Evolutionary conservation across 805 yeast genomes (phyloP).

Genomic region (Priceomyces carsonii): DNA sequence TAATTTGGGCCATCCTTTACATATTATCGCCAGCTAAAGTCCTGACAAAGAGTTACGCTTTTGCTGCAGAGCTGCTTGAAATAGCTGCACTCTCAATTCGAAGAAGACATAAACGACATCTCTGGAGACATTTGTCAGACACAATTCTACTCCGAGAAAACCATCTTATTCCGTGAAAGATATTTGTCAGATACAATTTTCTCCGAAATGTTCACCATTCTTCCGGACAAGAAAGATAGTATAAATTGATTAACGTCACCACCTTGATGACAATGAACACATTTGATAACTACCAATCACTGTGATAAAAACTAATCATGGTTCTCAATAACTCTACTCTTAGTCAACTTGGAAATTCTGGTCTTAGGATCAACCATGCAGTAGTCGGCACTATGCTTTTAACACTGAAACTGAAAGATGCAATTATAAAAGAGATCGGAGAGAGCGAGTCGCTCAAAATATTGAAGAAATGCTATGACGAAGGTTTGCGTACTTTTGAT

Average conservation of each 20-base stretch:
- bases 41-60: no score
- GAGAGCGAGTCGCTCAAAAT: slow-evolving; percentile 1
- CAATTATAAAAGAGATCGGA: slow-evolving; percentile 17
- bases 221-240: neutral
- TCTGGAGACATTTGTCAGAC: no score
- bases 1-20: no score
- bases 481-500: slow-evolving; percentile 23
- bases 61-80: no score
- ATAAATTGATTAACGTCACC: neutral
- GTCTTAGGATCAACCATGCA: slow-evolving; percentile 48
- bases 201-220: neutral
- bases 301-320: neutral
- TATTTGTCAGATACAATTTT: no score
- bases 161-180: no score
- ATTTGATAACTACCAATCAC: neutral
- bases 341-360: slow-evolving; percentile 43
- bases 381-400: slow-evolving; percentile 58
- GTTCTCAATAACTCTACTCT: slow-evolving; percentile 7
- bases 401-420: slow-evolving; percentile 44
- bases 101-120: no score
- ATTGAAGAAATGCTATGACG: slow-evolving; percentile 25
- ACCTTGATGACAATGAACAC: neutral
- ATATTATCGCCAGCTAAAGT: no score
- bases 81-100: no score
- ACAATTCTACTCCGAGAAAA: no score